Base-by-base conservation (phyloP, 768 basidiomycete species). In the Lepiota venenata region DNA sequence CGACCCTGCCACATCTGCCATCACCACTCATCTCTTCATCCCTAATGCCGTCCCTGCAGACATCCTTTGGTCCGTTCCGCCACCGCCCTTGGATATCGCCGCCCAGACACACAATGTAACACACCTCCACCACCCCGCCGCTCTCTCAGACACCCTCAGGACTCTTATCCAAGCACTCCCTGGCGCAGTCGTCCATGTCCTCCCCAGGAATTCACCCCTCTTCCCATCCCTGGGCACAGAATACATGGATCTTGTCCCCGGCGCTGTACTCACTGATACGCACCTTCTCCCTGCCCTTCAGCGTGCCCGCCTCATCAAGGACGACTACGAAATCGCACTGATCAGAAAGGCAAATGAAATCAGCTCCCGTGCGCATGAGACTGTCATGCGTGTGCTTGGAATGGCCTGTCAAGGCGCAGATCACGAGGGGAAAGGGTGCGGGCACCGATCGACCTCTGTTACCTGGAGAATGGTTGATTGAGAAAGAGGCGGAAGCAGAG, bases 401-500 rank as follows among this genome's bases (percentile, higher is more conserved):
- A 70, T 76, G 45, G 85, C 85, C 3, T n/a, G 88, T 88, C 16
- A 80, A 81, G 48, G 78, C 79, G 15, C 74, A 75, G 49, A 77
- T 87, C 55, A 66, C 69, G 58, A 71, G 69, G 35, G 79, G 66
- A 14, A 68, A 71, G 11, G 79, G 70, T 4, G 74, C 74, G 29
- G 80, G 74, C 9, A 71, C 71, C 3, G 70, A 71, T 9, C 70
- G 79, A 3, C 84, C 83, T 0, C 69, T 80, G 4, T 72, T 91
- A 2, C 91, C 89, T 1, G 76, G 79, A 2, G 88, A 94, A 62
- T 97, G 95, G 89, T 73, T 92, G 42, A 91, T 98, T 14, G 84
- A 91, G 71, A 91, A 88, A 61, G 96, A 98, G 69, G 87, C 85
- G 0, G 95, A 97, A 66, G 96, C 93, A 0, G 95, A 96, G 66